Evolutionary conservation across 345 rosid genomes (phyloP).

Genomic region (Linum trigynum): DNA sequence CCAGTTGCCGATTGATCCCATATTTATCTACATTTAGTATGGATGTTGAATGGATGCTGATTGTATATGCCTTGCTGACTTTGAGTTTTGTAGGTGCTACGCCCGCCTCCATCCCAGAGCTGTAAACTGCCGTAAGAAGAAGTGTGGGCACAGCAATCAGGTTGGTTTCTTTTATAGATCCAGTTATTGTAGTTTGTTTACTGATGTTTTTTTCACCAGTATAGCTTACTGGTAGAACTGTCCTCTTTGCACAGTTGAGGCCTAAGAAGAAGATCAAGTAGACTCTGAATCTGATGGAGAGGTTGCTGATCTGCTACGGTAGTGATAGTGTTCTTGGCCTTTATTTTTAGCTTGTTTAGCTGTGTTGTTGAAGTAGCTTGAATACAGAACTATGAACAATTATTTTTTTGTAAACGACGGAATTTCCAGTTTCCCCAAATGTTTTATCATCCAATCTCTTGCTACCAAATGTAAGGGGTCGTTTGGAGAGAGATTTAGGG

Average conservation of each 20-base stretch:
- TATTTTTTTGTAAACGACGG: too few species aligned
- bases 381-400: too few species aligned
- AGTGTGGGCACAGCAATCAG: constrained; percentile 35
- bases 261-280: constrained; percentile 33
- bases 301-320: not conserved
- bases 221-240: not conserved
- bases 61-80: not conserved
- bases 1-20: too few species aligned
- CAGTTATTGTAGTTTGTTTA: not conserved
- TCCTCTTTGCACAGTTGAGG: constrained; percentile 20
- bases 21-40: too few species aligned
- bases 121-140: constrained; percentile 30
- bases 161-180: not conserved
- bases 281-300: not conserved
- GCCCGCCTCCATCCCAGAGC: constrained; percentile 31
- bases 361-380: not conserved
- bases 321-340: not conserved
- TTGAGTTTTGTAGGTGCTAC: not conserved
- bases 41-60: too few species aligned
- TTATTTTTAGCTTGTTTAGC: too few species aligned
- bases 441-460: too few species aligned
- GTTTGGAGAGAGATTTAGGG: too few species aligned
- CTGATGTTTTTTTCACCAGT: too few species aligned
- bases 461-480: too few species aligned
- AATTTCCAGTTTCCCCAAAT: too few species aligned